phyloP scores from a whole-genome alignment of 2,329 filamentous ascomycete genomes.

The Knufia fluminis region DNA sequence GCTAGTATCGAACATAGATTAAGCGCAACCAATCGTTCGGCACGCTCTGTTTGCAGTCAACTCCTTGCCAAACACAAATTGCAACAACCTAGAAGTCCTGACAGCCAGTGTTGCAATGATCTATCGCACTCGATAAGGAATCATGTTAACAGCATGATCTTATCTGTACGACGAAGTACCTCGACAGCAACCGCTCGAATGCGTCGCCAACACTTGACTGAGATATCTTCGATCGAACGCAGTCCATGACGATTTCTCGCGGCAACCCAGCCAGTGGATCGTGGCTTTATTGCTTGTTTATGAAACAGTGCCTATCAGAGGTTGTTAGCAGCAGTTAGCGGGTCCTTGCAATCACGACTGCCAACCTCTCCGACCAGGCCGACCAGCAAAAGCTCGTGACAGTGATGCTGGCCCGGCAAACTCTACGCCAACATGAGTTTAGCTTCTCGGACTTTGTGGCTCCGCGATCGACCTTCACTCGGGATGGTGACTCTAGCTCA shows the following conservation, averaged over 20 bases:
- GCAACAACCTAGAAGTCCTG: neutral
- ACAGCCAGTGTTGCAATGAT: neutral
- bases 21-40: no score
- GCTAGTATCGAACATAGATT: no score
- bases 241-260: neutral
- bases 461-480: neutral
- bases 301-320: conserved; percentile 3
- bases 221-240: conserved; percentile 4
- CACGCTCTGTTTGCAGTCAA: neutral
- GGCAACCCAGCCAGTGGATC: neutral
- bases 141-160: neutral
- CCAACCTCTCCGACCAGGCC: neutral
- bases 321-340: neutral
- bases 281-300: neutral
- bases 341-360: conserved; percentile 6
- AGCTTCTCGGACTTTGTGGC: neutral
- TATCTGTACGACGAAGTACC: neutral
- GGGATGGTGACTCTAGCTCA: neutral
- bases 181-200: no score
- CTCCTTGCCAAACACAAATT: neutral
- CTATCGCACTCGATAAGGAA: neutral
- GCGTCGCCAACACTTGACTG: neutral
- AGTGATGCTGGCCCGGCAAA: neutral
- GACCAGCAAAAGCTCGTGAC: neutral
- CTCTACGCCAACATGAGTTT: conserved; percentile 1